These are phyloP conservation scores for Sutorius australiensis DNA, from an alignment of 768 basidiomycete genomes.

Conservation along the genomic window DNA sequence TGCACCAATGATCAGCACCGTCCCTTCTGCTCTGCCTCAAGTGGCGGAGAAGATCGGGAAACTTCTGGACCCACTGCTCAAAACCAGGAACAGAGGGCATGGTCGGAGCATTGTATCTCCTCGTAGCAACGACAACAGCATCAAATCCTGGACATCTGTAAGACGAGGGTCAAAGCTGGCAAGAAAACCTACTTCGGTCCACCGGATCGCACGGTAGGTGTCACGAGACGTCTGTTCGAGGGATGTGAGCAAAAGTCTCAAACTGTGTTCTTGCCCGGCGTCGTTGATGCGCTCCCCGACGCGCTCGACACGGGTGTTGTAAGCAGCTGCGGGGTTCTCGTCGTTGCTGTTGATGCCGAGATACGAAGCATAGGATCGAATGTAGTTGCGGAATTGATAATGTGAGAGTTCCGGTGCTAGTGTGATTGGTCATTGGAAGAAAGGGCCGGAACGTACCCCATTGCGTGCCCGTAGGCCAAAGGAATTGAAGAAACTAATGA, in stretches of 20 bases:
- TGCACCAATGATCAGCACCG: constrained; percentile 41
- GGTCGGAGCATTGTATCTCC: not conserved
- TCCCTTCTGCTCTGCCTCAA: constrained; percentile 41
- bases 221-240: not conserved
- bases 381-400: not conserved
- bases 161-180: not conserved
- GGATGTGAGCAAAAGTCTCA: not conserved
- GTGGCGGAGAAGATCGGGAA: constrained; percentile 36
- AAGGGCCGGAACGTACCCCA: not conserved
- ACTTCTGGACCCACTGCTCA: not conserved
- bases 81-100: not conserved
- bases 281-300: not conserved
- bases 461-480: not conserved
- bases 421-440: not conserved
- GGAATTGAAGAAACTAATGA: not conserved
- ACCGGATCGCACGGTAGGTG: not conserved
- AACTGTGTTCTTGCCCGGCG: not conserved
- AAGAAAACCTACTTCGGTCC: not conserved
- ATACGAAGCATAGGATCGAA: not conserved
- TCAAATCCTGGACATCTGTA: not conserved
- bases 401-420: not conserved
- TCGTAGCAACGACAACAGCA: not conserved
- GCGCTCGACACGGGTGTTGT: not conserved
- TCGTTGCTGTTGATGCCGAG: not conserved
- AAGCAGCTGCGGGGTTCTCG: not conserved